Percentiles rank a stretch among this genome's conserved stretches.
Evolutionary conservation across 2,329 filamentous ascomycete species (phyloP).

Genomic region (Penicillium sumatraense): DNA sequence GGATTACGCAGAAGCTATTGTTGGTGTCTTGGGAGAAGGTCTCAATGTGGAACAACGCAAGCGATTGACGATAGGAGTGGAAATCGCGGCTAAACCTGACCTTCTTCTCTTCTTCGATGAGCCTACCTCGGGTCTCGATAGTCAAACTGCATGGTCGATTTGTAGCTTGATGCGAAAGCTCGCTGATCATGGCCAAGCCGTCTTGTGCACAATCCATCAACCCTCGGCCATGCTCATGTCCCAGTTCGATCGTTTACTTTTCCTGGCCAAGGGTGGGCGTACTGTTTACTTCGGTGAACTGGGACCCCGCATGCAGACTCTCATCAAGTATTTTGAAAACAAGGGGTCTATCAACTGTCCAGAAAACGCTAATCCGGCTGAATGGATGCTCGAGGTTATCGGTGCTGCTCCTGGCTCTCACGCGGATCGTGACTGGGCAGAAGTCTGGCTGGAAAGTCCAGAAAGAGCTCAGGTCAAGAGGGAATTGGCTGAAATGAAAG

Average conservation of each 20-base stretch:
- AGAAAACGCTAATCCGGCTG: slow-evolving; percentile 69
- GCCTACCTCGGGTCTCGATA: slow-evolving; percentile 88
- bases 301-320: slow-evolving; percentile 58
- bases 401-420: slow-evolving; percentile 64
- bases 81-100: slow-evolving; percentile 86
- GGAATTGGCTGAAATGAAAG: slow-evolving; percentile 12
- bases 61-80: slow-evolving; percentile 87
- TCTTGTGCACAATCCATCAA: slow-evolving; percentile 93
- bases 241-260: slow-evolving; percentile 69
- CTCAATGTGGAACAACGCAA: slow-evolving; percentile 66
- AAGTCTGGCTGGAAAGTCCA: slow-evolving; percentile 62
- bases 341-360: slow-evolving; percentile 65
- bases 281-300: slow-evolving; percentile 72
- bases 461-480: slow-evolving; percentile 52
- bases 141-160: slow-evolving; percentile 89
- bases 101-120: slow-evolving; percentile 90
- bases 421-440: slow-evolving; percentile 65
- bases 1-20: slow-evolving; percentile 83
- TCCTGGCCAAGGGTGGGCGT: slow-evolving; percentile 66
- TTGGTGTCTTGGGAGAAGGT: slow-evolving; percentile 82
- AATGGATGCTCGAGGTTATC: slow-evolving; percentile 63
- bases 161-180: slow-evolving; percentile 83
- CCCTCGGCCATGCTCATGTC: slow-evolving; percentile 91
- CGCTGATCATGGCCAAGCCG: slow-evolving; percentile 84
- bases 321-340: slow-evolving; percentile 66